Percentiles rank a stretch among this genome's conserved stretches.
Conservation (phyloP, 148 eudicot species). For the Vaccinium corymbosum region DNA sequence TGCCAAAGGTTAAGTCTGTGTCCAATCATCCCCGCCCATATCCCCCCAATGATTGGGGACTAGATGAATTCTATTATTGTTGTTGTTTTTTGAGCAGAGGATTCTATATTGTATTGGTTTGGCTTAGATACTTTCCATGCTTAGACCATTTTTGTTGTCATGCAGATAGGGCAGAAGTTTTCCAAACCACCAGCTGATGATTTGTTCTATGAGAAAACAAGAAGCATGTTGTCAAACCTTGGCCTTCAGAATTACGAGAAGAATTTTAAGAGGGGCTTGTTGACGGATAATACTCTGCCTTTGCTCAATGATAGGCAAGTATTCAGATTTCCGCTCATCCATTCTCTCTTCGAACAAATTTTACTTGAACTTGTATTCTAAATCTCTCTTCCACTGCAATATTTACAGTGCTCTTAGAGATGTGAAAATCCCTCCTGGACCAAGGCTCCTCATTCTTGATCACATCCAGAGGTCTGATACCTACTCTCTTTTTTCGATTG, state of each 20-base stretch:
- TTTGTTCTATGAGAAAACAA: conserved; percentile 57
- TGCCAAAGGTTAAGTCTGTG: no score
- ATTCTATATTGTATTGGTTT: background rate
- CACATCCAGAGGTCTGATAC: conserved; percentile 66
- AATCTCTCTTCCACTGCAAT: background rate
- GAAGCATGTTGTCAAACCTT: conserved; percentile 59
- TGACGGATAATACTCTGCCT: conserved; percentile 74
- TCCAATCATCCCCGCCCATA: no score
- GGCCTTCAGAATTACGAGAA: conserved; percentile 82
- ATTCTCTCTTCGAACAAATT: background rate
- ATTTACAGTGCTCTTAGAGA: conserved; percentile 84
- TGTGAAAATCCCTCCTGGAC: conserved; percentile 89
- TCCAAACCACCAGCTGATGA: conserved; percentile 71
- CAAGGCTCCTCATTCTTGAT: conserved; percentile 92
- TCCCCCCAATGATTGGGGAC: no score
- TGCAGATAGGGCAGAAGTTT: conserved; percentile 84
- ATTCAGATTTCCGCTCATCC: background rate
- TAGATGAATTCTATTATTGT: background rate
- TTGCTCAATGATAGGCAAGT: conserved; percentile 81
- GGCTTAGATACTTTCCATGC: background rate
- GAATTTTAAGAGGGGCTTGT: conserved; percentile 86
- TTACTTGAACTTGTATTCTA: background rate
- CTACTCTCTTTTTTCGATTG: no score
- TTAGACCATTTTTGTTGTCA: conserved; percentile 9
- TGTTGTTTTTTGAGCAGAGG: background rate